Evolutionary conservation across 306 rosid genomes (phyloP), one percentile per base, ranked within the genome.

Genomic region (Canavalia ensiformis): DNA sequence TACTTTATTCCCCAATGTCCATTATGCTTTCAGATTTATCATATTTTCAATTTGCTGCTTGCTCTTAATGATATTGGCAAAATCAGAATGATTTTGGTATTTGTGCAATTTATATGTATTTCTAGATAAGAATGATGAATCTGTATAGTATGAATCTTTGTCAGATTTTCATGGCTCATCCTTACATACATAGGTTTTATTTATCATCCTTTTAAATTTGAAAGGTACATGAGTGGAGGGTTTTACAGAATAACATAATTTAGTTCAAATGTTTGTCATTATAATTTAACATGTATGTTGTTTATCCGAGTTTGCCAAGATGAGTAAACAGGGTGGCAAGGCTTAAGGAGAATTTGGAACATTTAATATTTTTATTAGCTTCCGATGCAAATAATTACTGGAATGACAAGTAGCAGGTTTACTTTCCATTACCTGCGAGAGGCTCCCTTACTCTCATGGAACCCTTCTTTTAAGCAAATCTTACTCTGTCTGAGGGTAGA

Each of bases 1-100:
- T 59, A 44, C 44, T 45, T 49, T 49, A 66, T 71, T 59, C 13
- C 80, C 34, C 33, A 66, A 3, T 80, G 37, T 77, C 68, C 42
- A 72, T 67, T 4, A 78, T 76, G 78, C 45, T 81, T 74, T 84
- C 71, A 29, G 50, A 74, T 57, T 72, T 73, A 66, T 69, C 68
- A 49, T 74, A 50, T 65, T 58, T 42, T 68, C n/a, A 31, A n/a
- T 62, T 87, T 74, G 47, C 54, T 58, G 4, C 68, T 39, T 51
- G 52, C 52, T 62, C 52, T 49, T 41, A 46, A 62, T 60, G 28
- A 54, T 59, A 30, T 52, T 74, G 55, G 49, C 57, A 65, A 68
- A 66, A 34, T 54, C 3, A 44, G 10, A 58, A 72, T 44, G 57
- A 5, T 79, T 67, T 82, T 77, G 64, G 63, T 52, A 67, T 72